Evolutionary conservation across 352 stramenopile genomes (phyloP).

Genomic region (Stephanocyclus meneghinianus): DNA sequence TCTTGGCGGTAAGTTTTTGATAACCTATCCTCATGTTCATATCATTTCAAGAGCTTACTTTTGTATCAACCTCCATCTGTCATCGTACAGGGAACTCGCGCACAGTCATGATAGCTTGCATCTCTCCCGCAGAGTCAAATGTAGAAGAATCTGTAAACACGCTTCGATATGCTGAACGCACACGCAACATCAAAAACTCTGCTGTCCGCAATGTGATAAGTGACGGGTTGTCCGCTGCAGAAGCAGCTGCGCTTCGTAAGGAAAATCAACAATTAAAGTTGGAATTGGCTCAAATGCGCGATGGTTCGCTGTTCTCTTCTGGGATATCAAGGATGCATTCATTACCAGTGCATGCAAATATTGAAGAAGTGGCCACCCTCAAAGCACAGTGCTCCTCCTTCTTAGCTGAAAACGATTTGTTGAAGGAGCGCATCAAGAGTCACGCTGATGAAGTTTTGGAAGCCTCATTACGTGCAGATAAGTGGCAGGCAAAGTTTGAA

Average conservation of each 20-base stretch:
- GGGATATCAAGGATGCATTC: conserved; percentile 1
- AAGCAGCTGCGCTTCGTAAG: conserved; percentile 67
- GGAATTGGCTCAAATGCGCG: conserved; percentile 53
- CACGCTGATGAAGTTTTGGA: conserved; percentile 54
- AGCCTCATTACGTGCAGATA: conserved; percentile 59
- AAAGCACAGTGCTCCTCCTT: conserved; percentile 49
- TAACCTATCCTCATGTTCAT: background rate
- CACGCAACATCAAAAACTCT: conserved; percentile 78
- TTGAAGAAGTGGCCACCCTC: conserved; percentile 26
- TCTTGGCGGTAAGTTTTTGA: conserved; percentile 32
- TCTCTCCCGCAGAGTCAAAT: conserved; percentile 90
- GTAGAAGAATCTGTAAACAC: conserved; percentile 91
- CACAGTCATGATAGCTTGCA: conserved; percentile 93
- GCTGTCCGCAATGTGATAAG: conserved; percentile 67
- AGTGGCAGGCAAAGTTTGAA: conserved; percentile 63
- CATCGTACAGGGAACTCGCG: conserved; percentile 79
- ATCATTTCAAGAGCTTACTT: background rate
- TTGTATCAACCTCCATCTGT: background rate
- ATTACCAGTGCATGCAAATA: conserved; percentile 8
- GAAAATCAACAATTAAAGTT: conserved; percentile 78
- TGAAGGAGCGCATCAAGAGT: conserved; percentile 37
- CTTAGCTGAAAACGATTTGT: conserved; percentile 44
- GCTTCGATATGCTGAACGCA: conserved; percentile 87
- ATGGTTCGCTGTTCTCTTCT: background rate
- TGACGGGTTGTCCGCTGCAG: conserved; percentile 57